Percentiles rank a stretch among this genome's conserved stretches.
Evolutionary conservation across 2,329 filamentous ascomycete species (phyloP).

Genomic region (Fusarium succisae): DNA sequence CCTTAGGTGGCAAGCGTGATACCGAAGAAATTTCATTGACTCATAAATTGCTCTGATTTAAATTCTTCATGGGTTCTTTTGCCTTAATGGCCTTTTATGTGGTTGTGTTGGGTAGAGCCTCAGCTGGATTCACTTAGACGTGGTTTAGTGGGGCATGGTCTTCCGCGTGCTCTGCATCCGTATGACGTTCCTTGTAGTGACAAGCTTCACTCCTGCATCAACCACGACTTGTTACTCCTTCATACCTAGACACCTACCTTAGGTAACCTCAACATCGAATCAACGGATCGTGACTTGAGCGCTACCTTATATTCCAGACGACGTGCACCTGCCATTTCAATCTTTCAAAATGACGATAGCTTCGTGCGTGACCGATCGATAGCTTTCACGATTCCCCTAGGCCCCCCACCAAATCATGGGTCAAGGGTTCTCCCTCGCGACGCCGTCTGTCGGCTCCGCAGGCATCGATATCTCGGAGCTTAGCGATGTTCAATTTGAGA

Average conservation of each 20-base stretch:
- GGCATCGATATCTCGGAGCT: constrained; percentile 95
- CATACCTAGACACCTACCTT: not conserved
- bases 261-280: not conserved
- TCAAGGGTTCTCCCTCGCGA: constrained; percentile 94
- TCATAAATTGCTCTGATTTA: not conserved
- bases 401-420: constrained; percentile 70
- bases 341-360: constrained; percentile 40
- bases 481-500: constrained; percentile 89
- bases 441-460: constrained; percentile 88
- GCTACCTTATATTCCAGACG: not conserved
- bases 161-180: constrained; percentile 4
- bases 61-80: not conserved
- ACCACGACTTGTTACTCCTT: not conserved
- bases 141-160: constrained; percentile 10
- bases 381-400: constrained; percentile 36
- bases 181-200: constrained; percentile 27
- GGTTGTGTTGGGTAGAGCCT: not conserved
- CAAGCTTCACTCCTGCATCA: constrained; percentile 15
- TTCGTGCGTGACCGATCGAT: constrained; percentile 34
- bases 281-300: not conserved
- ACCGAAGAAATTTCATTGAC: not conserved
- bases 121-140: not conserved
- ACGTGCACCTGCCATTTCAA: not conserved
- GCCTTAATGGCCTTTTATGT: not conserved
- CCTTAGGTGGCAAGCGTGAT: not conserved